A percentile compares a stretch with the other conserved stretches of the same genome.
Evolutionary conservation across 495 filamentous ascomycete species (phyloP).

Genomic region (Talaromyces ruber): DNA sequence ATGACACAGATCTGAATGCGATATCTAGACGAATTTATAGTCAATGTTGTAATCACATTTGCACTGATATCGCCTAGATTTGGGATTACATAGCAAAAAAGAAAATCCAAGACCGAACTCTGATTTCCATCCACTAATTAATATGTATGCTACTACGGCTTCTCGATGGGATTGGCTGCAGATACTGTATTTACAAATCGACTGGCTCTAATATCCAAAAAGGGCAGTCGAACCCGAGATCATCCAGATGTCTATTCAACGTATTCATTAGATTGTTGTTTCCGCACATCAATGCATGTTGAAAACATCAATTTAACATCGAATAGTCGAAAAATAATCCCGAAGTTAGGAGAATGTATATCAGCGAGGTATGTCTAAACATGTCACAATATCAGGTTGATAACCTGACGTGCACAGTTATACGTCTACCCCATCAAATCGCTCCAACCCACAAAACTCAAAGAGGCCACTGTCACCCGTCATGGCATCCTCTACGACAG

Average conservation of each 20-base stretch:
- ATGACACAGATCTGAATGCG: background rate
- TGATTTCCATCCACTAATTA: background rate
- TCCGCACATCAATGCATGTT: background rate
- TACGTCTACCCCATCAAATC: conserved; percentile 89
- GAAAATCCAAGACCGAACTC: background rate
- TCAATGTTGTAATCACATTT: background rate
- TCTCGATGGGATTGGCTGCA: background rate
- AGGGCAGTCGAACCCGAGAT: background rate
- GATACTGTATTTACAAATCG: background rate
- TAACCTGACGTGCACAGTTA: conserved; percentile 39
- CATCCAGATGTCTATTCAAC: background rate
- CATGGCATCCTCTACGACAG: conserved; percentile 71
- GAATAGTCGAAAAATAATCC: background rate
- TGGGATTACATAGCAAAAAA: background rate
- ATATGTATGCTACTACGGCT: background rate
- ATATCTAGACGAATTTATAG: background rate
- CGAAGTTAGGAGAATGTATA: background rate
- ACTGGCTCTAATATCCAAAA: background rate
- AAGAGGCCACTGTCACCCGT: conserved; percentile 45
- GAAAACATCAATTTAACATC: background rate
- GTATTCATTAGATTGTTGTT: background rate
- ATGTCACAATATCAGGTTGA: background rate
- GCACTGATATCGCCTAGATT: background rate
- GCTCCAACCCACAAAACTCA: conserved; percentile 55
- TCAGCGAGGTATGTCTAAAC: background rate